A percentile compares a stretch with the other conserved stretches of the same genome.
Evolutionary conservation across 768 basidiomycete genomes (phyloP).

Genomic region (Podaxis sp.): DNA sequence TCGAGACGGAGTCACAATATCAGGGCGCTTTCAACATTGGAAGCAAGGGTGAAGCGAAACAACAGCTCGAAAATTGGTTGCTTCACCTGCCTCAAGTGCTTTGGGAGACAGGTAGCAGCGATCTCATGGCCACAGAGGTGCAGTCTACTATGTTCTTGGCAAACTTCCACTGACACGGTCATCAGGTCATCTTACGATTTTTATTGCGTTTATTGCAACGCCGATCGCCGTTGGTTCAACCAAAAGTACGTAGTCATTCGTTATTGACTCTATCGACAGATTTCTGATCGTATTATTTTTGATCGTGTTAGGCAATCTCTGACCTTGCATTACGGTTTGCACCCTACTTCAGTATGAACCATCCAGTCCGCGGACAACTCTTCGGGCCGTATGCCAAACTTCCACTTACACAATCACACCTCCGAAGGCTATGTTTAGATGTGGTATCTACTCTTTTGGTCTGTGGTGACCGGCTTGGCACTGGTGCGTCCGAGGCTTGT

Average conservation of each 20-base stretch:
- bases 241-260: constrained; percentile 34
- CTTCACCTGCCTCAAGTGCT: constrained; percentile 71
- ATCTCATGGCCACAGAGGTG: constrained; percentile 61
- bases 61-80: constrained; percentile 60
- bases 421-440: constrained; percentile 52
- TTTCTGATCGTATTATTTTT: not conserved
- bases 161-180: not conserved
- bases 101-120: constrained; percentile 75
- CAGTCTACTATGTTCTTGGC: constrained; percentile 11
- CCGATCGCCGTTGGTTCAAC: constrained; percentile 36
- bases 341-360: constrained; percentile 78
- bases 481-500: constrained; percentile 8
- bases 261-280: not conserved
- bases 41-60: constrained; percentile 20
- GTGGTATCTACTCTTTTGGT: constrained; percentile 37
- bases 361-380: constrained; percentile 69
- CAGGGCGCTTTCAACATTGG: constrained; percentile 41
- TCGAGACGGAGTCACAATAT: constrained; percentile 54
- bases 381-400: constrained; percentile 77
- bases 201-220: constrained; percentile 61
- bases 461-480: constrained; percentile 7
- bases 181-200: constrained; percentile 53
- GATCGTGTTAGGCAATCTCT: constrained; percentile 23
- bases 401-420: constrained; percentile 20
- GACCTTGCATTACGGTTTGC: constrained; percentile 55